phyloP scores from a whole-genome alignment of 164 flowering plant species.

The Aristolochia fimbriata region DNA sequence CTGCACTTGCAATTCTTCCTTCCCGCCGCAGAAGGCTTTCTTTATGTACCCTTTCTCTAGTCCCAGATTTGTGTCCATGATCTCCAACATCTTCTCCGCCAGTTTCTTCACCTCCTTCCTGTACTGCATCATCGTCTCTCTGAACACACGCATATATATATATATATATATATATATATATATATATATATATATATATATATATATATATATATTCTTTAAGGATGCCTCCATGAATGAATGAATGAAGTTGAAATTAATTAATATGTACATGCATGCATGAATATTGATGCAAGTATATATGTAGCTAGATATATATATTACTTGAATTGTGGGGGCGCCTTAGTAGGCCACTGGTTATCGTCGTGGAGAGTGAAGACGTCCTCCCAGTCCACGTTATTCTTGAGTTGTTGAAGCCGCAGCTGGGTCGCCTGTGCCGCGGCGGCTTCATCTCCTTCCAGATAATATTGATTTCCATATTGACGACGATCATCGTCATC shows the following conservation, averaged over 20 bases:
- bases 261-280: no score
- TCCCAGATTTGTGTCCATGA: constrained; percentile 80
- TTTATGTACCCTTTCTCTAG: constrained; percentile 65
- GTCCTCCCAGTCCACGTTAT: constrained; percentile 85
- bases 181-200: no score
- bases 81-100: constrained; percentile 62
- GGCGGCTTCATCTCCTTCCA: no score
- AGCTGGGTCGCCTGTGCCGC: no score
- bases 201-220: no score
- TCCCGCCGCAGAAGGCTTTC: constrained; percentile 42
- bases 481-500: no score
- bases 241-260: no score
- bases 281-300: no score
- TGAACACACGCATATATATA: constrained; percentile 22
- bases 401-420: constrained; percentile 7
- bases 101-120: constrained; percentile 61
- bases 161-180: no score
- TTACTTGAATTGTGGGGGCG: constrained; percentile 45
- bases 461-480: no score
- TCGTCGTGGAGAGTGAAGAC: constrained; percentile 55
- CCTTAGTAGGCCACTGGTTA: constrained; percentile 59
- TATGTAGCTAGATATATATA: no score
- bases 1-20: constrained; percentile 19
- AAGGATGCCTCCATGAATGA: no score
- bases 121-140: constrained; percentile 84